Conservation (phyloP, 176 grass and related monocot species). For the Rhynchospora breviuscula region DNA sequence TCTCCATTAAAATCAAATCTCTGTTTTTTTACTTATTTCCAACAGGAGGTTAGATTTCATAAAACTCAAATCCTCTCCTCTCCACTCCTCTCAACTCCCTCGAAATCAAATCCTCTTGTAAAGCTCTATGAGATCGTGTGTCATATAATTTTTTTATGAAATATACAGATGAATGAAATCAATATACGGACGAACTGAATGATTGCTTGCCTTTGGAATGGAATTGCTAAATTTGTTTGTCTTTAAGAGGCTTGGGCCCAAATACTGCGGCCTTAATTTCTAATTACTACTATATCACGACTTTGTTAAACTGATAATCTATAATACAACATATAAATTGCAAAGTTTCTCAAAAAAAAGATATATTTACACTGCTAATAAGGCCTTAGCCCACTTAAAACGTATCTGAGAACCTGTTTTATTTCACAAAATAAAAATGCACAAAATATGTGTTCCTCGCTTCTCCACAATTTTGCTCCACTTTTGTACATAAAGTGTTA, state of each 20-base stretch:
- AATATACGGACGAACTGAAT: not conserved
- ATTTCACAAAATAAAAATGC: not conserved
- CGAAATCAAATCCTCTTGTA: too few relatives aligned
- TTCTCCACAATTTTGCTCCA: not conserved
- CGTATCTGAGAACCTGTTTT: not conserved
- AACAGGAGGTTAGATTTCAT: too few relatives aligned
- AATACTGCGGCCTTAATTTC: slow-evolving; percentile 1
- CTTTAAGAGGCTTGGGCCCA: not conserved
- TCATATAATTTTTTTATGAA: too few relatives aligned
- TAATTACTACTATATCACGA: not conserved
- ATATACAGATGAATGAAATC: too few relatives aligned
- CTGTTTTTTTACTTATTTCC: too few relatives aligned
- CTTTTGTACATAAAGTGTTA: not conserved
- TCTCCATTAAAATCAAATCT: too few relatives aligned
- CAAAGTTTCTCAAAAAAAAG: not conserved
- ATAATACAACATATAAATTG: not conserved
- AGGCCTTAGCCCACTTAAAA: not conserved
- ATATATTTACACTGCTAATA: not conserved
- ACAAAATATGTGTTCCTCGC: not conserved
- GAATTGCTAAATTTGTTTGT: not conserved
- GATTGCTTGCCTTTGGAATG: not conserved
- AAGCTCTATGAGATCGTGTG: too few relatives aligned
- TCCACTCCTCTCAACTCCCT: too few relatives aligned
- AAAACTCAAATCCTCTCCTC: too few relatives aligned
- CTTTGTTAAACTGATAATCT: not conserved